A percentile compares a stretch with the other conserved stretches of the same genome.
Conservation (phyloP, 2,329 filamentous ascomycete genomes). For the Thielaviopsis euricoi region DNA sequence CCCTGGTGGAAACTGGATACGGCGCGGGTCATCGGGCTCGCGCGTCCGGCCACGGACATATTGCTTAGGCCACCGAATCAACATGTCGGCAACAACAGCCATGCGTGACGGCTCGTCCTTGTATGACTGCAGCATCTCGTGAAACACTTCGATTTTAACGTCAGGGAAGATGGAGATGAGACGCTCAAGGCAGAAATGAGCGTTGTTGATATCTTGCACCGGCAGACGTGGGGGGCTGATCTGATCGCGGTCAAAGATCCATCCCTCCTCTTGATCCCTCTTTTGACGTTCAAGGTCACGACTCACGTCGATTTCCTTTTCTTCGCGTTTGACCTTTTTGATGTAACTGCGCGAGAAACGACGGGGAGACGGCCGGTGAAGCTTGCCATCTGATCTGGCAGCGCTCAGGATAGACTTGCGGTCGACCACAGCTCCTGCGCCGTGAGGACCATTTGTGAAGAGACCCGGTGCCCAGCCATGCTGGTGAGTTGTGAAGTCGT, state of each 20-base stretch:
- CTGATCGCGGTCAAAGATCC: neutral
- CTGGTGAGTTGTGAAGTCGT: no score
- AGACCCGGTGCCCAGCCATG: no score
- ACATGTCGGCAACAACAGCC: constrained; percentile 58
- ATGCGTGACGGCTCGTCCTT: constrained; percentile 57
- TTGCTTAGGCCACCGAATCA: constrained; percentile 27
- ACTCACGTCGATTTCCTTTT: no score
- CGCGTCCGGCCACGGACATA: neutral
- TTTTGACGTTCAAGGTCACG: no score
- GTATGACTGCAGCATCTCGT: constrained; percentile 62
- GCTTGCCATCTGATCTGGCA: no score
- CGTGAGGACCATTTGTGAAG: no score
- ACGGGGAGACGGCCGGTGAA: no score
- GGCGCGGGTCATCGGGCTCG: neutral
- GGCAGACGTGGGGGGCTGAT: neutral
- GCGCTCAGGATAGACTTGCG: no score
- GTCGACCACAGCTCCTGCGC: no score
- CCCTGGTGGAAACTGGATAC: neutral
- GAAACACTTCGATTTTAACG: constrained; percentile 66
- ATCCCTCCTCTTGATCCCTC: no score
- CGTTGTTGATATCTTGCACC: neutral
- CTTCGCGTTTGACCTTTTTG: no score
- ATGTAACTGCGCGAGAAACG: no score
- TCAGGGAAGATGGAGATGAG: constrained; percentile 62
- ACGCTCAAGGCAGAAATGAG: constrained; percentile 35